phyloP scores from a whole-genome alignment of 164 flowering plant species.

The Houttuynia cordata region DNA sequence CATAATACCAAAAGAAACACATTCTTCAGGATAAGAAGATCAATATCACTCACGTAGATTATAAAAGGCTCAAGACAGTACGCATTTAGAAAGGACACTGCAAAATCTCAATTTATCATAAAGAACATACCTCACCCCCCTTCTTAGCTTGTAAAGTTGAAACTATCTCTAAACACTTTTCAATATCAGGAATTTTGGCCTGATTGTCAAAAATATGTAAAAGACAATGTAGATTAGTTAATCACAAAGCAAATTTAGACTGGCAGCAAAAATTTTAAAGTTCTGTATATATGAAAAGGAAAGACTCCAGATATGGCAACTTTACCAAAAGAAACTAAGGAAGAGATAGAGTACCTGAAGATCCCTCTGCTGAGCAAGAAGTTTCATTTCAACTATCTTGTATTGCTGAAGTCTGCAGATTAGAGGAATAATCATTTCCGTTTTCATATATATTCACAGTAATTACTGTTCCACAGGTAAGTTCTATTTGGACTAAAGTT shows the following conservation, averaged over 20 bases:
- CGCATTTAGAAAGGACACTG: not conserved
- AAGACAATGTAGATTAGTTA: not conserved
- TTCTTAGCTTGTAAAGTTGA: conserved; percentile 75
- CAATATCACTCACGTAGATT: no score
- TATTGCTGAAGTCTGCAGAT: conserved; percentile 74
- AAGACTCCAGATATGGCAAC: not conserved
- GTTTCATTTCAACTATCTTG: conserved; percentile 83
- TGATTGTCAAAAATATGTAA: conserved; percentile 13
- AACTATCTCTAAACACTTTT: conserved; percentile 85
- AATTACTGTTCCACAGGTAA: no score
- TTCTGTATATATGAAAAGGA: not conserved
- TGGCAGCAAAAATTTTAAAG: not conserved
- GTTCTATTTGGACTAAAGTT: not conserved
- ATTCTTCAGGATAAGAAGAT: no score
- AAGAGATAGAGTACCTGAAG: conserved; percentile 47
- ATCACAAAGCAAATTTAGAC: no score
- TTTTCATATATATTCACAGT: not conserved
- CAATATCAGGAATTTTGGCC: conserved; percentile 96
- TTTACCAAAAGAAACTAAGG: not conserved
- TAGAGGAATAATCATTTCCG: not conserved
- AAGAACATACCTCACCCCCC: conserved; percentile 89
- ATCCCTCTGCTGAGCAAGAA: conserved; percentile 86
- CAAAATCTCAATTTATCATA: not conserved
- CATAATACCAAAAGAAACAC: no score
- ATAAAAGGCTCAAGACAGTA: not conserved